A percentile compares a stretch with the other conserved stretches of the same genome.
phyloP scores from a whole-genome alignment of 148 eudicot species.

The Polygonum aviculare region DNA sequence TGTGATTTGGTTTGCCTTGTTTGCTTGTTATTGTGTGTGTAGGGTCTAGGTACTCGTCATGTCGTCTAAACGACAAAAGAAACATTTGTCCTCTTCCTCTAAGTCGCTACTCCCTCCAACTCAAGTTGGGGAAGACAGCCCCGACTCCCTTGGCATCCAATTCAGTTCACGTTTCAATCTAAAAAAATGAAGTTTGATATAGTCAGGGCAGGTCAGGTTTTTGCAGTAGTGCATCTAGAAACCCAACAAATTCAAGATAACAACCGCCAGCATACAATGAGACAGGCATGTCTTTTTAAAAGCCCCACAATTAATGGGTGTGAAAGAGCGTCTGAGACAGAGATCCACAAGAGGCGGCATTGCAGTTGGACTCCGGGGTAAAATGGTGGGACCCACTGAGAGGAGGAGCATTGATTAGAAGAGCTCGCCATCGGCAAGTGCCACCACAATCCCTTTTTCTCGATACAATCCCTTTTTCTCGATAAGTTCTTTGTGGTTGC shows the following conservation, averaged over 20 bases:
- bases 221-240: neutral
- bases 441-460: slow-evolving; percentile 13
- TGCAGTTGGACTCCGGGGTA: neutral
- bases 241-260: neutral
- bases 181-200: too few species aligned
- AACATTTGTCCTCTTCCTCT: too few species aligned
- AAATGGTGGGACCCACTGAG: neutral
- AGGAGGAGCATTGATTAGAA: neutral
- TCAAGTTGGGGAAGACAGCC: too few species aligned
- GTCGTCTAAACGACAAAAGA: too few species aligned
- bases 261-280: neutral
- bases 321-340: neutral
- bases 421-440: slow-evolving; percentile 20
- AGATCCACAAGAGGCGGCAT: neutral
- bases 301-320: neutral
- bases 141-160: too few species aligned
- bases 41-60: too few species aligned
- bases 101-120: too few species aligned
- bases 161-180: too few species aligned
- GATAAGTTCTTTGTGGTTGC: neutral
- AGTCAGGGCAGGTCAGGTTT: too few species aligned
- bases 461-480: neutral
- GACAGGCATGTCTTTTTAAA: neutral
- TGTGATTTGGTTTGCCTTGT: too few species aligned
- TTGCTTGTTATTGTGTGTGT: too few species aligned